A percentile compares a stretch with the other conserved stretches of the same genome.
These are phyloP conservation scores for Myriangium duriaei DNA, from an alignment of 2,329 filamentous ascomycete species.

Conservation along the genomic window DNA sequence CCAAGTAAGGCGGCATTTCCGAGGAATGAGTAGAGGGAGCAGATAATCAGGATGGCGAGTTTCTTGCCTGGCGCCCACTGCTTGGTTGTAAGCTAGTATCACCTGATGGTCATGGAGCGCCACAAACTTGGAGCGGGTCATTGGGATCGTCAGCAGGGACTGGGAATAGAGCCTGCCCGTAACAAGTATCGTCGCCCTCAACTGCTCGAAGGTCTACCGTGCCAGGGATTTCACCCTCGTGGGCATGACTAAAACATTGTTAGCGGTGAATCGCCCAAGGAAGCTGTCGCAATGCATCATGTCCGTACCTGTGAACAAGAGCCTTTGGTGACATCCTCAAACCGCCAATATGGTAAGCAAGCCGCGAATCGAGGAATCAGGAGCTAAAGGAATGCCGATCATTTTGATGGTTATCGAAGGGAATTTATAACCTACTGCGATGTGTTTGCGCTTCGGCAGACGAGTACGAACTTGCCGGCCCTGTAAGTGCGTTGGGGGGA, in stretches of 20 bases:
- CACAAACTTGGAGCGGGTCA: constrained; percentile 46
- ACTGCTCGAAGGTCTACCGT: constrained; percentile 41
- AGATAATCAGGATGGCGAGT: constrained; percentile 42
- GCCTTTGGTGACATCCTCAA: constrained; percentile 1
- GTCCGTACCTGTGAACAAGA: constrained; percentile 10
- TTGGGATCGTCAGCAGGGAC: constrained; percentile 50
- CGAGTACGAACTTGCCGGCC: too few relatives aligned
- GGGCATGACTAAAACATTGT: constrained; percentile 36
- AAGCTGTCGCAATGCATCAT: too few relatives aligned
- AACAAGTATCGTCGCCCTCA: constrained; percentile 48
- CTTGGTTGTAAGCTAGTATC: too few relatives aligned
- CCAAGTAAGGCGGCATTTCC: constrained; percentile 46
- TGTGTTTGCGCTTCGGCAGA: too few relatives aligned
- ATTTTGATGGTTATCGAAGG: too few relatives aligned
- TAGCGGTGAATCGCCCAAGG: neutral
- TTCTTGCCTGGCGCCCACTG: constrained; percentile 47
- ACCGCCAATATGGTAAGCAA: too few relatives aligned
- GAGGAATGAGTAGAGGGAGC: constrained; percentile 45
- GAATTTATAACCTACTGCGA: too few relatives aligned
- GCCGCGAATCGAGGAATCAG: too few relatives aligned
- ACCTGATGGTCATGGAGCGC: constrained; percentile 5
- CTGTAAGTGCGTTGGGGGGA: too few relatives aligned
- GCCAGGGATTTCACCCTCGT: constrained; percentile 43
- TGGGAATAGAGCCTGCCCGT: constrained; percentile 48
- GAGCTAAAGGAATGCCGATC: too few relatives aligned